Conservation (phyloP, 768 basidiomycete genomes). For the Hericium erinaceus region DNA sequence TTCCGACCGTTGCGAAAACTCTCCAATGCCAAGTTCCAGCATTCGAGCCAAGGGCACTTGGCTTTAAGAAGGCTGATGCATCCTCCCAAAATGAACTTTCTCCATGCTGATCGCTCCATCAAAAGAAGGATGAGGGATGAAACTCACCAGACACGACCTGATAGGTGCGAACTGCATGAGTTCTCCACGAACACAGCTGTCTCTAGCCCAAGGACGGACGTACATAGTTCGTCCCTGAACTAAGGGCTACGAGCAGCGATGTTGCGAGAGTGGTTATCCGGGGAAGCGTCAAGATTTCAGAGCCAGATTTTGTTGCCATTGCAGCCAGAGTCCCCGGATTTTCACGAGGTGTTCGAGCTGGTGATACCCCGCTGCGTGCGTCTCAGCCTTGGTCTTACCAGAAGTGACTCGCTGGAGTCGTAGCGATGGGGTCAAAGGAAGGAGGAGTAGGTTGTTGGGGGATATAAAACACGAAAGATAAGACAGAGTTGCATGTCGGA, state of each 20-base stretch:
- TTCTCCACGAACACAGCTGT: neutral
- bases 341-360: neutral
- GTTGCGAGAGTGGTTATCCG: slow-evolving; percentile 29
- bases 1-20: too few relatives aligned
- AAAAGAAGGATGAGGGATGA: too few relatives aligned
- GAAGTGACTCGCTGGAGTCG: too few relatives aligned
- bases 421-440: too few relatives aligned
- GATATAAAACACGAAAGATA: too few relatives aligned
- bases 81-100: neutral
- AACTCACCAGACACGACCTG: slow-evolving; percentile 30
- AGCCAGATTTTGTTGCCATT: neutral
- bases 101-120: too few relatives aligned
- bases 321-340: neutral
- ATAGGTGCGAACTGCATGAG: neutral
- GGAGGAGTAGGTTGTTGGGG: too few relatives aligned
- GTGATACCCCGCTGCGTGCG: neutral
- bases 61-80: neutral
- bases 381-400: too few relatives aligned
- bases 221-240: slow-evolving; percentile 73
- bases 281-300: neutral
- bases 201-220: slow-evolving; percentile 17
- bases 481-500: too few relatives aligned
- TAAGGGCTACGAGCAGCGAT: slow-evolving; percentile 50
- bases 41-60: neutral
- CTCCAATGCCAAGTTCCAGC: neutral